These are phyloP conservation scores for Thielaviopsis populi DNA, from an alignment of 2,329 filamentous ascomycete species.

Conservation along the genomic window DNA sequence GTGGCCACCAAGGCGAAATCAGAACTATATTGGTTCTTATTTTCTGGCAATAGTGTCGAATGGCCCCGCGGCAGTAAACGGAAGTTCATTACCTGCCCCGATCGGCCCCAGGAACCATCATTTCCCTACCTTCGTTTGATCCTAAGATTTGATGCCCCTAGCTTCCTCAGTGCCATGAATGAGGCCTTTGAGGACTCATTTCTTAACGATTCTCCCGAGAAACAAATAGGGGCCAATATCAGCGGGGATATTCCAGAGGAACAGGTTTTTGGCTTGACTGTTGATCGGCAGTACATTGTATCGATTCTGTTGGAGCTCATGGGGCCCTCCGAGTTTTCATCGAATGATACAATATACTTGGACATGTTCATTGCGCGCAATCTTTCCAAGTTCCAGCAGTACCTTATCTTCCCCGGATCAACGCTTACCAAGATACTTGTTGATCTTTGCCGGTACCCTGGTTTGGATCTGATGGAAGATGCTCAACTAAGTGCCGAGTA, in stretches of 20 bases:
- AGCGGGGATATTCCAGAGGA: conserved; percentile 44
- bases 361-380: conserved; percentile 98
- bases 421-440: conserved; percentile 66
- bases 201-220: conserved; percentile 63
- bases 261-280: conserved; percentile 51
- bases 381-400: conserved; percentile 90
- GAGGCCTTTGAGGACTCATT: conserved; percentile 95
- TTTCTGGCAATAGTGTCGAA: conserved; percentile 62
- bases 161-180: conserved; percentile 87
- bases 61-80: conserved; percentile 56
- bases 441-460: conserved; percentile 73
- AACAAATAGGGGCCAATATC: conserved; percentile 38
- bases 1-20: conserved; percentile 64
- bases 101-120: conserved; percentile 47
- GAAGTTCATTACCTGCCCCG: conserved; percentile 45
- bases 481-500: conserved; percentile 97
- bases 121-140: conserved; percentile 78
- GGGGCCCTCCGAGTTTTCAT: conserved; percentile 57
- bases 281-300: conserved; percentile 84
- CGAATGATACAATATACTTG: conserved; percentile 78
- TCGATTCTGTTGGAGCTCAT: conserved; percentile 86
- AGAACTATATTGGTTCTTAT: conserved; percentile 84
- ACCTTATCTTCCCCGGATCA: conserved; percentile 77
- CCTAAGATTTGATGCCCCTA: conserved; percentile 75
- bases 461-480: conserved; percentile 69